Evolutionary conservation across 108 stramenopile genomes (phyloP).

Genomic region (Cylindrotheca closterium): DNA sequence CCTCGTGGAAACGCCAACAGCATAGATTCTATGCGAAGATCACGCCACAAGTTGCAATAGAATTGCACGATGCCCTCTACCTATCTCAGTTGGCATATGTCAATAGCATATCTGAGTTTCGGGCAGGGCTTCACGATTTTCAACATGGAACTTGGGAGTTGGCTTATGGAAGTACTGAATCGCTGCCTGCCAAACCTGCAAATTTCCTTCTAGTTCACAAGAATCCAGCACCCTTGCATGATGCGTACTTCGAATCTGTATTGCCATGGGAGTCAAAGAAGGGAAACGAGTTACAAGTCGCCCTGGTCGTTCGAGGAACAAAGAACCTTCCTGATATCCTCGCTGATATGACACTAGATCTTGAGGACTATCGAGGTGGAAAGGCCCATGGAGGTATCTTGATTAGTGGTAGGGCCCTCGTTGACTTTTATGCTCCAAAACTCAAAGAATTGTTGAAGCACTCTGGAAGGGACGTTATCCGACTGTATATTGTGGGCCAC

Average conservation of each 20-base stretch:
- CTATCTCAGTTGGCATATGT: slow-evolving; percentile 75
- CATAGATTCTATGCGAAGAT: slow-evolving; percentile 65
- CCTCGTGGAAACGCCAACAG: slow-evolving; percentile 72
- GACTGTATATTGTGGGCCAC: slow-evolving; percentile 69
- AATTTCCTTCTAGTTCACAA: slow-evolving; percentile 34
- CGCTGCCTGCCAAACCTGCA: slow-evolving; percentile 65
- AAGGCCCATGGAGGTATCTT: slow-evolving; percentile 75
- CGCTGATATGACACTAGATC: slow-evolving; percentile 67
- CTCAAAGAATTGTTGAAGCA: slow-evolving; percentile 47
- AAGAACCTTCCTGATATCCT: slow-evolving; percentile 70
- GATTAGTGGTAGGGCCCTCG: slow-evolving; percentile 58
- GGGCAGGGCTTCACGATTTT: slow-evolving; percentile 37
- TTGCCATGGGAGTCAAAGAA: slow-evolving; percentile 41
- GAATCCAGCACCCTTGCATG: slow-evolving; percentile 16
- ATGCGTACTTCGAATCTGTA: slow-evolving; percentile 26
- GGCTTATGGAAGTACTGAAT: slow-evolving; percentile 56
- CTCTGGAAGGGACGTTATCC: slow-evolving; percentile 50
- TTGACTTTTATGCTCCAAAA: slow-evolving; percentile 55
- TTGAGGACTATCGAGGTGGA: slow-evolving; percentile 65
- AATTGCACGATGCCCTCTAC: slow-evolving; percentile 67
- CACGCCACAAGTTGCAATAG: slow-evolving; percentile 40
- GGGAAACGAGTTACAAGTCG: slow-evolving; percentile 52
- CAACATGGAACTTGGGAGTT: slow-evolving; percentile 43
- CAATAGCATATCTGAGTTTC: slow-evolving; percentile 61
- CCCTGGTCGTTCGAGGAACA: slow-evolving; percentile 78